Base-by-base conservation (phyloP, 108 stramenopile genomes). In the Skeletonema marinoi region DNA sequence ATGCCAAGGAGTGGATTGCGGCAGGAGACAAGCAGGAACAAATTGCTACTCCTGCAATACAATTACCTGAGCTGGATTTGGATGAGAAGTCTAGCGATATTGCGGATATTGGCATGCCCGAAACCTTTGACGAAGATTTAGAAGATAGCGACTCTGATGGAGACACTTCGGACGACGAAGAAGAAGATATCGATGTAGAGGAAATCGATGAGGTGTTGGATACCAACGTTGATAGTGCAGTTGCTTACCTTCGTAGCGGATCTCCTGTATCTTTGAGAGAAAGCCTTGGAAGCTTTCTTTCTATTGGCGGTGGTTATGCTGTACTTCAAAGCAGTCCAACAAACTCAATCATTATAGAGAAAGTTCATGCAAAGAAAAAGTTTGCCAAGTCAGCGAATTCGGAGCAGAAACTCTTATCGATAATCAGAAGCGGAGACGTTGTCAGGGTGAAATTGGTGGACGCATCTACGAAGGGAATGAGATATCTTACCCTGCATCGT, bases 351-450 rank as follows among this genome's bases (percentile, higher is more conserved):
- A 69, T 89, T 14, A 76, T 92, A 25, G 89, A 88, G 83, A 93
- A 90, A 68, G 56, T 81, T 12, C 66, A 77, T 29, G 29, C 84
- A 31, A 77, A 70, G 21, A 70, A 64, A 39, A 71, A 61, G 59
- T 68, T 33, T 31, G 2, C 36, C 41, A 39, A 44, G 19, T 42
- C 59, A 32, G 60, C 46, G 38, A 25, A 38, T 25, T 41, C 65
- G 19, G 42, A 39, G 13, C 65, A 46, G 67, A 54, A 17, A 46
- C 65, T 33, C 85, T 74, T 65, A 68, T 70, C 32, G 42, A 78
- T 91, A 48, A 92, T 96, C 25, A 85, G 91, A 73, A 89, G 76
- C 33, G 95, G 95, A 1, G 97, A 97, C 64, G 82, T 86, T 25
- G 94, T 97, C 13, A 51, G 86, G 31, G 78, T 97, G 74, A 89